Evolutionary conservation across 2,329 filamentous ascomycete species (phyloP).

Genomic region (Drechslera avenae): DNA sequence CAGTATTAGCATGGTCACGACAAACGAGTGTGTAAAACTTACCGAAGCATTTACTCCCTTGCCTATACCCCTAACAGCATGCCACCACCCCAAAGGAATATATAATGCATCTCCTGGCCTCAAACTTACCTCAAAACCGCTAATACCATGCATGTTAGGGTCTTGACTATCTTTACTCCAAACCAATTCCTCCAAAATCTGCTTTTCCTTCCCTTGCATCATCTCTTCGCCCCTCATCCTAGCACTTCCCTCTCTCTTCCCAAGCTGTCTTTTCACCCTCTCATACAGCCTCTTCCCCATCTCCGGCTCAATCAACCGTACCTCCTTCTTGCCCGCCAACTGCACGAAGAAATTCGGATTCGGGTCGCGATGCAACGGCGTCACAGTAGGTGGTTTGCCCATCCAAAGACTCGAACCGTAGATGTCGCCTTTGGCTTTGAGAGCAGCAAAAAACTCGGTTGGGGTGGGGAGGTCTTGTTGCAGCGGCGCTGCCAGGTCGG

Average conservation of each 20-base stretch:
- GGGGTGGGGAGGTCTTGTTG: conserved; percentile 72
- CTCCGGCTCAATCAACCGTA: conserved; percentile 72
- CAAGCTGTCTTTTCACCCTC: conserved; percentile 42
- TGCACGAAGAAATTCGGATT: conserved; percentile 94
- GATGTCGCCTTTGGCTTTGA: conserved; percentile 75
- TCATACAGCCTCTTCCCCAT: conserved; percentile 69
- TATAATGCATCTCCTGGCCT: conserved; percentile 72
- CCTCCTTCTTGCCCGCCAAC: conserved; percentile 71
- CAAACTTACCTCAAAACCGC: conserved; percentile 54
- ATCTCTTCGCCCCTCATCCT: conserved; percentile 79
- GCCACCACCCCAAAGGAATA: conserved; percentile 86
- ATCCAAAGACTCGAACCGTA: conserved; percentile 90
- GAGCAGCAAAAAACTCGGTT: conserved; percentile 59
- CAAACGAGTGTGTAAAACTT: conserved; percentile 9
- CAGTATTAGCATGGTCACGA: conserved; percentile 22
- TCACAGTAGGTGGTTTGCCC: conserved; percentile 83
- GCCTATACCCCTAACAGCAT: conserved; percentile 73
- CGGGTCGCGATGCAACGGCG: conserved; percentile 88
- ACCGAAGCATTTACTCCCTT: conserved; percentile 64
- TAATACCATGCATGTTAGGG: conserved; percentile 7
- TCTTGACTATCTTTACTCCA: conserved; percentile 61
- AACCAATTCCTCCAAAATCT: conserved; percentile 68
- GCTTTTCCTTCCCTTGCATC: conserved; percentile 81
- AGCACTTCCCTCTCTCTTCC: conserved; percentile 45
- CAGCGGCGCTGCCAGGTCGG: conserved; percentile 68